Conservation (phyloP, 768 basidiomycete genomes). For the Lentinus brumalis region DNA sequence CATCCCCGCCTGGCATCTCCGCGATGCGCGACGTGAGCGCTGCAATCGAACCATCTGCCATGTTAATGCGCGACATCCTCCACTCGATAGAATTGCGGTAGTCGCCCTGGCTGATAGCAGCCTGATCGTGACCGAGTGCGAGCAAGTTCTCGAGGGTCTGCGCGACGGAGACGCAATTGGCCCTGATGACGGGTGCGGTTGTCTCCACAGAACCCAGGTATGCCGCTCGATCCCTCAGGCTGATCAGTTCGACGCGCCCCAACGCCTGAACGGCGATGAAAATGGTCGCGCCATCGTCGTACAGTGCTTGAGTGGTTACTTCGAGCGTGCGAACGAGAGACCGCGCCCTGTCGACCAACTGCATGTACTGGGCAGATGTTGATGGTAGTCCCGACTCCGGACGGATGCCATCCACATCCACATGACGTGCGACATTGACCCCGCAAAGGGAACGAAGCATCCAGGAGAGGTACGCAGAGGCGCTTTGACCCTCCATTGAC, state of each 20-base stretch:
- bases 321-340: constrained; percentile 71
- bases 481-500: constrained; percentile 45
- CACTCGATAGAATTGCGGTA: constrained; percentile 78
- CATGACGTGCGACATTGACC: constrained; percentile 76
- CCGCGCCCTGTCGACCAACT: constrained; percentile 71
- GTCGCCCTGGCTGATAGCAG: constrained; percentile 65
- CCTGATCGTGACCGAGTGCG: constrained; percentile 69
- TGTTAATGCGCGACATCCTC: constrained; percentile 72
- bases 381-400: constrained; percentile 45
- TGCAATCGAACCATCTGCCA: constrained; percentile 50
- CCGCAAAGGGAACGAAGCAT: constrained; percentile 65
- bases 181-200: constrained; percentile 44
- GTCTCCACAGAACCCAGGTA: constrained; percentile 14
- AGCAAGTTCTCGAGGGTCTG: constrained; percentile 65
- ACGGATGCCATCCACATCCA: constrained; percentile 79
- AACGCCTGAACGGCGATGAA: constrained; percentile 57
- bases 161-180: constrained; percentile 57
- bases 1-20: constrained; percentile 47
- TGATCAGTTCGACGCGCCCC: constrained; percentile 21
- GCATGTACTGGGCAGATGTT: constrained; percentile 54
- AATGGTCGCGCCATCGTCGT: constrained; percentile 67
- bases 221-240: constrained; percentile 32
- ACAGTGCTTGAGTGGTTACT: constrained; percentile 66
- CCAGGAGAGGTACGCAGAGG: constrained; percentile 56
- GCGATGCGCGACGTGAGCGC: constrained; percentile 34